phyloP scores from a whole-genome alignment of 306 rosid genomes.

The Luffa acutangula region DNA sequence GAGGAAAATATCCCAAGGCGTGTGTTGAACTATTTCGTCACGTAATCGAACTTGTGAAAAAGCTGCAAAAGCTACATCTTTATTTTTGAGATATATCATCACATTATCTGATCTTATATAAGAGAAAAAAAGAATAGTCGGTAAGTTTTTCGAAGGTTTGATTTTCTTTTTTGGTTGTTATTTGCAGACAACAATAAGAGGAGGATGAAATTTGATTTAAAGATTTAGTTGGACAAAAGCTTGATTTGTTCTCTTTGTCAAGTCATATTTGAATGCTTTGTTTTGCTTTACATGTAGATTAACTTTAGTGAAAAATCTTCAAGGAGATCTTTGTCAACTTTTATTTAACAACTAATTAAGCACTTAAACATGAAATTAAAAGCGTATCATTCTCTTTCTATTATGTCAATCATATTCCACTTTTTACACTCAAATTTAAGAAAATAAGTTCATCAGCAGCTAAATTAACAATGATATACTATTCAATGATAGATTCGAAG shows the following conservation, averaged over 20 bases:
- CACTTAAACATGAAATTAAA: constrained; percentile 5
- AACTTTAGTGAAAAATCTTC: neutral
- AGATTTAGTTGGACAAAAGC: neutral
- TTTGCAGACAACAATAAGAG: neutral
- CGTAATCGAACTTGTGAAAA: neutral
- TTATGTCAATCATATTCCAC: neutral
- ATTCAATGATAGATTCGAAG: neutral
- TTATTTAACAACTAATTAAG: constrained; percentile 2
- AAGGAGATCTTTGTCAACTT: neutral
- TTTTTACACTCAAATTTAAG: neutral
- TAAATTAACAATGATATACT: neutral
- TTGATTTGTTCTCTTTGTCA: constrained; percentile 8
- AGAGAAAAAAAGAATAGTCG: neutral
- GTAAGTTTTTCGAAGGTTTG: neutral
- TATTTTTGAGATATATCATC: too few relatives aligned
- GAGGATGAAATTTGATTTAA: neutral
- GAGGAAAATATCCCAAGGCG: neutral
- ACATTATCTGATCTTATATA: neutral
- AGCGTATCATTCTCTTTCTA: neutral
- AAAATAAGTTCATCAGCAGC: neutral
- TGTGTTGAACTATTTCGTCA: neutral
- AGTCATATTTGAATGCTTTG: constrained; percentile 2
- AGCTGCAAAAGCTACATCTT: neutral
- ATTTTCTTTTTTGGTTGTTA: neutral
- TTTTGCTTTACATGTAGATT: neutral